Evolutionary conservation across 371 early-diverging fungal species (phyloP), one percentile per base, ranked within the genome.

Genomic region (Paramicrosporidium saccamoebae): DNA sequence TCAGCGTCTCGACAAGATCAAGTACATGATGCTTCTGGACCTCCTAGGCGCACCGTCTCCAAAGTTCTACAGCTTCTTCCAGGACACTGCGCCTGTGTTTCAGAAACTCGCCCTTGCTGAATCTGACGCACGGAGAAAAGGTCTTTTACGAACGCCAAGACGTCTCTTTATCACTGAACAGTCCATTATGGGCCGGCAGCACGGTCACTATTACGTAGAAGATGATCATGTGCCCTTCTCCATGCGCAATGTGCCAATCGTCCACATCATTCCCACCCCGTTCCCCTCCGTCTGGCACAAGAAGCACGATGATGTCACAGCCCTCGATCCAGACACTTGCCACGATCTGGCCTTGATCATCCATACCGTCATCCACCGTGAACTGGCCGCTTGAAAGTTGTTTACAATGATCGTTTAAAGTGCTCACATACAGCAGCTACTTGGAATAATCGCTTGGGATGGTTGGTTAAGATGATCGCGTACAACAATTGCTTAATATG

Each of bases 161-260:
- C 2, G 15, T 22, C 10, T 14, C 4, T 3, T 1, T 4, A 14
- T 17, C n/a, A 4, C 1, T 11, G 17, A 16, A 7, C 23, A 29
- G 7, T 10, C 22, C 17, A 5, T 8, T 19, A n/a, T 14, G 19
- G 9, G 14, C 19, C 10, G 7, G 17, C 7, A 28, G 7, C 17
- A 19, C 4, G 28, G 19, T n/a, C 12, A 16, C 13, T 21, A 28
- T n/a, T n/a, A n/a, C 3, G 47, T 86, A 18, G 63, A 63, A 23
- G 92, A 90, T 36, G 92, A 92, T 39, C 92, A 92, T 43, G 28
- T 57, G 7, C 90, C 92, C 2, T 92, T 92, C 39, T 14, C 64
- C 19, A 21, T 46, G 8, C 50, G 56, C 16, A 67, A 71, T 10
- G 74, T 82, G 0, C 65, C 71, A 3, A 50, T 84, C 17, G 43